Evolutionary conservation across 345 rosid genomes (phyloP), one percentile per base, ranked within the genome.

Genomic region (Toxicodendron radicans): DNA sequence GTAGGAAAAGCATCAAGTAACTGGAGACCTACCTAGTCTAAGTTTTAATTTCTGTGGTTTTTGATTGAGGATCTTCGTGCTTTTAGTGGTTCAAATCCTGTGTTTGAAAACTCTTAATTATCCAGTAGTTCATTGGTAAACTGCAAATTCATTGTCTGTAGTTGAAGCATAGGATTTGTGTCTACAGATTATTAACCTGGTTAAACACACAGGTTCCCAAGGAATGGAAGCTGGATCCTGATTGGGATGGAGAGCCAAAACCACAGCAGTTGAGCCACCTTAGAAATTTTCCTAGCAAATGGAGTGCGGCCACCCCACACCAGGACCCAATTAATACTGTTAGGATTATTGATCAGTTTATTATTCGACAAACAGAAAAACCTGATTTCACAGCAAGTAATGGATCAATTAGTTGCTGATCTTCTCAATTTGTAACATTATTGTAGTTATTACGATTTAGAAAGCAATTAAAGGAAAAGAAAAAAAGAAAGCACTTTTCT

Each of bases 181-280:
- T 43, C 33, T n/a, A 70, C 38, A 23, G 9, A 11, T 46, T 43
- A 45, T 48, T 49, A 9, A 69, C 56, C 51, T 38, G 13, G 41
- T 60, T 21, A 49, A 33, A 23, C 51, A 4, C 72, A 60, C 88
- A 93, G 98, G 97, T 89, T n/a, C 98, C 98, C 24, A 91, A 93
- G 84, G 93, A 90, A 63, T 93, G 98, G 98, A 86, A 91, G 79
- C 83, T 91, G 68, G 97, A 93, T 85, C 83, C 87, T 32, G 81
- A 82, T 18, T 93, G 98, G 97, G 98, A 93, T 23, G 77, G 71
- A 16, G 98, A 91, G 81, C 60, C 79, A 23, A 93, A 85, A 83
- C 85, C 83, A 7, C 78, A 74, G 43, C 81, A 84, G 81, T 72
- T 88, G 85, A 90, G 90, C 81, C 87, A 93, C 78, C 81, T 69